A percentile compares a stretch with the other conserved stretches of the same genome.
Conservation (phyloP, 495 filamentous ascomycete genomes). For the Podospora didyma region DNA sequence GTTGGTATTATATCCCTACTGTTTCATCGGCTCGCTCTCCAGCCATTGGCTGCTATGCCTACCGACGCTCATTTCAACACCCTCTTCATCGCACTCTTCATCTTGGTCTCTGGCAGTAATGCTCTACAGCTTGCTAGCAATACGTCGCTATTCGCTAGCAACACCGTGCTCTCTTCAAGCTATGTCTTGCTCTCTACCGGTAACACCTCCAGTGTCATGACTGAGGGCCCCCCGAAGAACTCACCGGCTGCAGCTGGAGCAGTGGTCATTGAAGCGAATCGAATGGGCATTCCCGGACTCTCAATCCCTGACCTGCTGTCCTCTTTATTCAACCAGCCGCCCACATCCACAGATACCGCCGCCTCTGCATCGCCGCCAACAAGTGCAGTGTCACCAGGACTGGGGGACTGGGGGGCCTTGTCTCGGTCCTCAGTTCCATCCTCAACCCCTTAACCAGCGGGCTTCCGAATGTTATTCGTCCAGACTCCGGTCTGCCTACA, state of each 20-base stretch:
- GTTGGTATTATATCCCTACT: constrained; percentile 17
- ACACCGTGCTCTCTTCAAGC: too few relatives aligned
- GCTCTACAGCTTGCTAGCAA: too few relatives aligned
- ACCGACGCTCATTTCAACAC: constrained; percentile 4
- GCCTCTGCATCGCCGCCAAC: neutral
- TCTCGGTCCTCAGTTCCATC: constrained; percentile 6
- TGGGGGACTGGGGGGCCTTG: constrained; percentile 4
- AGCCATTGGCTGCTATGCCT: constrained; percentile 10
- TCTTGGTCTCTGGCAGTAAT: too few relatives aligned
- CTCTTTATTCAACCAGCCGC: constrained; percentile 5
- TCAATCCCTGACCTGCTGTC: constrained; percentile 10
- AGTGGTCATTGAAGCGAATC: constrained; percentile 1
- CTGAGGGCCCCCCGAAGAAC: neutral
- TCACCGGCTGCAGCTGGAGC: neutral
- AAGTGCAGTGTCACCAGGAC: too few relatives aligned
- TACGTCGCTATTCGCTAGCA: too few relatives aligned
- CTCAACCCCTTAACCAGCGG: neutral
- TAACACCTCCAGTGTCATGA: neutral
- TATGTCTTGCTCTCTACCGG: too few relatives aligned
- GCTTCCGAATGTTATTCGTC: neutral
- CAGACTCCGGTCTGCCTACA: too few relatives aligned
- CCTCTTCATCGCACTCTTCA: constrained; percentile 1
- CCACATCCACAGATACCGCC: neutral
- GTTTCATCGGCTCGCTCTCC: neutral
- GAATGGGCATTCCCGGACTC: constrained; percentile 8